Evolutionary conservation across 306 rosid genomes (phyloP), one percentile per base, ranked within the genome.

Genomic region (Casuarina glauca): DNA sequence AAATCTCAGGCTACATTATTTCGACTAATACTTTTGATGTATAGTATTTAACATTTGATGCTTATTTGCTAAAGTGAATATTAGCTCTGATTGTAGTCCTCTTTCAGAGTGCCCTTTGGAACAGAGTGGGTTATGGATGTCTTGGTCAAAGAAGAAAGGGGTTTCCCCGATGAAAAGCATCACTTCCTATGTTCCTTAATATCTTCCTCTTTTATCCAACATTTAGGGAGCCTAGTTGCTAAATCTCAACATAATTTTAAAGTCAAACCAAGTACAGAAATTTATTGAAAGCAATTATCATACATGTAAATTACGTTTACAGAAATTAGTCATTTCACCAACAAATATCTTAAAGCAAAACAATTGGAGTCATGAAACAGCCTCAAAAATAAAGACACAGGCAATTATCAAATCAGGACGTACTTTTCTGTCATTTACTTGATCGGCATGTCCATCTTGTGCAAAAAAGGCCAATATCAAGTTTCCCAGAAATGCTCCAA

Each of bases 401-500:
- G 72, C 55, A 12, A 51, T n/a, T 51, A 51, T 54, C 44, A 61
- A 76, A 57, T 13, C 9, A 60, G 63, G 50, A 74, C 87, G 36
- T 86, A 90, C 97, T 75, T 89, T 85, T 69, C 99, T 83, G 70
- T 95, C 96, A 57, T 95, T 87, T 49, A 49, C 84, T 79, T 82
- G 83, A 72, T 82, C 76, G 76, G 95, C 89, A 74, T 89, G 97
- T 53, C 95, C 98, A 84, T 94, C 97, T 87, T 94, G 96, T 38
- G 98, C 82, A 86, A 84, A 90, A 92, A 84, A 94, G 12, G 97
- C 91, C 89, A 92, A 76, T 58, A 91, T 89, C 86, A 92, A 85
- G 88, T 92, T 94, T 79, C 97, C 93, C 66, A 92, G 61, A 82
- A 86, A 92, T 9, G 97, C 97, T 74, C 97, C 97, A 49, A 92